Evolutionary conservation across 2,329 filamentous ascomycete genomes (phyloP).

Genomic region (Aspergillus pseudoglaucus): DNA sequence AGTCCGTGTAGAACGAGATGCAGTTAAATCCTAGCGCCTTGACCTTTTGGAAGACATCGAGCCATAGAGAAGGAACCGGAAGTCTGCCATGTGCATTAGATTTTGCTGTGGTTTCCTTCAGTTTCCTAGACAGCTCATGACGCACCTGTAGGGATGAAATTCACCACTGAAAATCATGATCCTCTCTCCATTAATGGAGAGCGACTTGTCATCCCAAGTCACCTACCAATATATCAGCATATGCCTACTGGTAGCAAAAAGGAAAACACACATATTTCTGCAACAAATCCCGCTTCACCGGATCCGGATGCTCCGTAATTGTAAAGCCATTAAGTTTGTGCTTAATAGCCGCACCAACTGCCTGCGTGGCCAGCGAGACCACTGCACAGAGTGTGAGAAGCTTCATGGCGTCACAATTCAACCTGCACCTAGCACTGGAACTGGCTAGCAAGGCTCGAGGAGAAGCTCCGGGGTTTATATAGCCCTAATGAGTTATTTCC

Average conservation of each 20-base stretch:
- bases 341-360: constrained; percentile 43
- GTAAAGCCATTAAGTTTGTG: constrained; percentile 47
- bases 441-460: no score
- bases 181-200: constrained; percentile 64
- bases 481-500: neutral
- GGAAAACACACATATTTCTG: constrained; percentile 49
- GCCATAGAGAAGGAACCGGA: constrained; percentile 56
- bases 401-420: constrained; percentile 28
- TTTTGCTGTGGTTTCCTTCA: no score
- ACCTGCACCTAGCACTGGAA: neutral
- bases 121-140: neutral
- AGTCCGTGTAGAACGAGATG: constrained; percentile 73
- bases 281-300: constrained; percentile 42
- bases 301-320: constrained; percentile 31
- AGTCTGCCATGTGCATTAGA: constrained; percentile 34
- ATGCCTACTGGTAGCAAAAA: neutral
- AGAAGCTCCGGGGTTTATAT: neutral
- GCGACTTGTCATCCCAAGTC: constrained; percentile 66
- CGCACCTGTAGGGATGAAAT: constrained; percentile 60
- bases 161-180: constrained; percentile 68
- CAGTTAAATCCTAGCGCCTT: constrained; percentile 73
- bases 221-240: constrained; percentile 33
- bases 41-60: constrained; percentile 76
- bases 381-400: constrained; percentile 25
- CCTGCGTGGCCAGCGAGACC: constrained; percentile 39